Conservation (phyloP, 257 asterid species). For the Penstemon barbatus region DNA sequence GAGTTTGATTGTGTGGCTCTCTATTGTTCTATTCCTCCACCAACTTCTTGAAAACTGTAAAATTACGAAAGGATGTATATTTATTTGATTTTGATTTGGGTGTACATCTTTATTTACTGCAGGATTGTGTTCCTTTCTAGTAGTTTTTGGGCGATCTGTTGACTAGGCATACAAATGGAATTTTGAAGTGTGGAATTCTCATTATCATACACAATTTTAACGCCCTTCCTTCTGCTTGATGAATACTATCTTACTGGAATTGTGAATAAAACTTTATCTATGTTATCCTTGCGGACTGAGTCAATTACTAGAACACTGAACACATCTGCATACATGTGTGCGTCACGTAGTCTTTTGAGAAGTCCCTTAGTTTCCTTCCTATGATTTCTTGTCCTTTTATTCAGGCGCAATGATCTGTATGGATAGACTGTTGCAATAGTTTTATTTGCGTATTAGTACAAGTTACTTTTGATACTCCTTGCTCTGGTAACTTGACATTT, state of each 20-base stretch:
- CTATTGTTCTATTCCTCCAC: constrained; percentile 5
- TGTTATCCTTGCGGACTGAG: not conserved
- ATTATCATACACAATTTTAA: not conserved
- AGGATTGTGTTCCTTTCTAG: constrained; percentile 8
- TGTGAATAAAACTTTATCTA: not conserved
- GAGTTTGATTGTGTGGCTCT: not conserved
- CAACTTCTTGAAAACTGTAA: not conserved
- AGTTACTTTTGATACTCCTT: constrained; percentile 14
- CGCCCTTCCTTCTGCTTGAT: constrained; percentile 1
- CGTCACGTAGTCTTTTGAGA: not conserved
- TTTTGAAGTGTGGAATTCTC: not conserved
- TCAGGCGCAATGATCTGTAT: not conserved
- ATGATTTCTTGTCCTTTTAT: not conserved
- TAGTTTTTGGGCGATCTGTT: not conserved
- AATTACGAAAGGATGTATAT: constrained; percentile 2
- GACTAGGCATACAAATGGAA: not conserved
- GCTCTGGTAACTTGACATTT: not conserved
- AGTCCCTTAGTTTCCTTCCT: not conserved
- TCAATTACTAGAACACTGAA: constrained; percentile 12
- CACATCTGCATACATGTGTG: not conserved
- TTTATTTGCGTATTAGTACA: not conserved
- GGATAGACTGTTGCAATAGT: not conserved
- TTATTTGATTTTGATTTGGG: constrained; percentile 10
- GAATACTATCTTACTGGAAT: not conserved
- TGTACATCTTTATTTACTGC: not conserved